A percentile compares a stretch with the other conserved stretches of the same genome.
These are phyloP conservation scores for Apiospora malaysiana DNA, from an alignment of 2,329 filamentous ascomycete genomes.

Conservation along the genomic window DNA sequence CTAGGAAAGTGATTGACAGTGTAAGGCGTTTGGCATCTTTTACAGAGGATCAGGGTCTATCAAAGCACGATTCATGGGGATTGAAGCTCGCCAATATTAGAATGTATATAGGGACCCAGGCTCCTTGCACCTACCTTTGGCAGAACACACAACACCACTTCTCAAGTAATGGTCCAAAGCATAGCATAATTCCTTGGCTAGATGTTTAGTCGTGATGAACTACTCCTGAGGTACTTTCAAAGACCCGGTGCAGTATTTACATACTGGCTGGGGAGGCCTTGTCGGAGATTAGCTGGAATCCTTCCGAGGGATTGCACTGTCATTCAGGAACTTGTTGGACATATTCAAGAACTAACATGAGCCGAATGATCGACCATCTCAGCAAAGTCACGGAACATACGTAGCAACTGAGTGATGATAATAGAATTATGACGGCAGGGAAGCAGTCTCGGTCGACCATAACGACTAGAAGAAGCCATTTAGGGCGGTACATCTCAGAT, in stretches of 20 bases:
- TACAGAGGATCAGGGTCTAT: background rate
- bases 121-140: background rate
- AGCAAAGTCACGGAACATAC: background rate
- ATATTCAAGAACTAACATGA: background rate
- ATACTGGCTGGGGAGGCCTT: no score
- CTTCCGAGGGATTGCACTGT: background rate
- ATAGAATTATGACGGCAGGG: background rate
- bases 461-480: background rate
- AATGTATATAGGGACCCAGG: background rate
- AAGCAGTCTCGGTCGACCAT: background rate
- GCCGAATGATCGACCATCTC: background rate
- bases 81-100: background rate
- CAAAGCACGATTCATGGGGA: background rate
- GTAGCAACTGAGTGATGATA: background rate
- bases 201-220: background rate
- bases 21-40: background rate
- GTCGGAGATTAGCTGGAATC: background rate
- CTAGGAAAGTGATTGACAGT: background rate
- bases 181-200: accelerated
- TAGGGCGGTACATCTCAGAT: no score
- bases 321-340: background rate
- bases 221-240: no score
- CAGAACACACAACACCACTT: background rate
- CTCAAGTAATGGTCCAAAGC: no score
- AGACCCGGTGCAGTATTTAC: background rate